phyloP scores from a whole-genome alignment of 78 protist genomes.

The Neovahlkampfia damariscottae region DNA sequence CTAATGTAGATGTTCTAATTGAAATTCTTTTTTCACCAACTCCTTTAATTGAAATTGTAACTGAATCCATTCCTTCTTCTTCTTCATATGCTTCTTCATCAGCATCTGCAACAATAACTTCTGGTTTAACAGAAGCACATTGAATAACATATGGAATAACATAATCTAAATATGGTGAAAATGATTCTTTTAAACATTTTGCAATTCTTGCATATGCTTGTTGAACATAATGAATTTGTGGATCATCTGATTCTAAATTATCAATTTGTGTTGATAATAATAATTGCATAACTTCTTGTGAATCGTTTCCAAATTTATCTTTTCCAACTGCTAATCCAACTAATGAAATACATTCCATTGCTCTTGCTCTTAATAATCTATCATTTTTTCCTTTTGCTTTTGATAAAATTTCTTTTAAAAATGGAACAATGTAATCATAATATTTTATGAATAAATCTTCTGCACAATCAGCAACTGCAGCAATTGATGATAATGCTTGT shows the following conservation, averaged over 20 bases:
- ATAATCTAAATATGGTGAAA: conserved; percentile 10
- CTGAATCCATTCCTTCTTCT: not conserved
- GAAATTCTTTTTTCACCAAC: not conserved
- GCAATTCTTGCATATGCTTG: conserved; percentile 2
- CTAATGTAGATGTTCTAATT: not conserved
- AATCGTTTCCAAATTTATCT: conserved; percentile 13
- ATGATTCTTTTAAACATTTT: not conserved
- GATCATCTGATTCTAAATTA: not conserved
- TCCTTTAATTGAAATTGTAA: not conserved
- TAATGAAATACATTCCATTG: not conserved
- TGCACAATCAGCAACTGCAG: conserved; percentile 1
- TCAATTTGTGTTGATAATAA: not conserved
- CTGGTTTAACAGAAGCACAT: not conserved
- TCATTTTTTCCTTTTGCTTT: not conserved
- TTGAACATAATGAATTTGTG: not conserved
- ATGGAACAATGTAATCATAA: not conserved
- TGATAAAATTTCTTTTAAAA: not conserved
- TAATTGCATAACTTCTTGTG: not conserved
- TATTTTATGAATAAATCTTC: not conserved
- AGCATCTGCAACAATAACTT: not conserved
- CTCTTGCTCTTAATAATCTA: not conserved
- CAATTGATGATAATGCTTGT: conserved; percentile 12
- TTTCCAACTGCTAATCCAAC: conserved; percentile 9
- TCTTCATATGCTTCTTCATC: not conserved
- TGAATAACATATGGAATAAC: conserved; percentile 14